A percentile compares a stretch with the other conserved stretches of the same genome.
Evolutionary conservation across 768 basidiomycete species (phyloP).

Genomic region (Mycena alexandri): DNA sequence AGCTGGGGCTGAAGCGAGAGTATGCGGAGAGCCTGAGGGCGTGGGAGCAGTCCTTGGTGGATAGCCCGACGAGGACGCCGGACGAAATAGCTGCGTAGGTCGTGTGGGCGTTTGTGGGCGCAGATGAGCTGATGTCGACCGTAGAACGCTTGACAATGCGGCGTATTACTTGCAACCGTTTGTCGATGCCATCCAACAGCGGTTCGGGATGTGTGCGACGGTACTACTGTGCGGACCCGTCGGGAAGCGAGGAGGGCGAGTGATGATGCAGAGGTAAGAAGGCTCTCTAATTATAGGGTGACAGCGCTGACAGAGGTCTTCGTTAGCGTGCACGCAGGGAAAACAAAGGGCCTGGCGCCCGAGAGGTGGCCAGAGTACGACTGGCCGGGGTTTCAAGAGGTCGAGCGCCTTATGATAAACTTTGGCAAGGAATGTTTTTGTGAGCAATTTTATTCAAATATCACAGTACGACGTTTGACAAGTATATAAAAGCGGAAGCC

Average conservation of each 20-base stretch:
- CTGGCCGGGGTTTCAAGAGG: neutral
- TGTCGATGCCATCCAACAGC: neutral
- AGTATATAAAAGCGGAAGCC: neutral
- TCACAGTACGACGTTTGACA: too few relatives aligned
- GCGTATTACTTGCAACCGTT: neutral
- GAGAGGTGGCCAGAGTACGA: neutral
- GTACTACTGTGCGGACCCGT: neutral
- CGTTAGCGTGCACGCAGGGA: neutral
- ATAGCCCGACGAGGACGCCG: neutral
- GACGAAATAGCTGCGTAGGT: neutral
- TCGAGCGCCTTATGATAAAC: neutral
- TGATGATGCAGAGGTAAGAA: neutral
- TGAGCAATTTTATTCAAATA: neutral
- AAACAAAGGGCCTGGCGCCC: neutral
- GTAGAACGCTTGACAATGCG: neutral
- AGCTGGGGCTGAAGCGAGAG: neutral
- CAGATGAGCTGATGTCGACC: neutral
- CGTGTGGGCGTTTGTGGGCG: neutral
- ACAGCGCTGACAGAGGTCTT: too few relatives aligned
- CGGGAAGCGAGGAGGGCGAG: neutral
- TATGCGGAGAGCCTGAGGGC: neutral
- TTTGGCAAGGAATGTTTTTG: neutral
- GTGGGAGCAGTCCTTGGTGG: constrained; percentile 8
- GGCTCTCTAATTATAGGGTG: too few relatives aligned
- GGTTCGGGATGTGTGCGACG: constrained; percentile 3